Base-by-base conservation (phyloP, 2,329 filamentous ascomycete genomes). In the Teratosphaeriaceae sp. region DNA sequence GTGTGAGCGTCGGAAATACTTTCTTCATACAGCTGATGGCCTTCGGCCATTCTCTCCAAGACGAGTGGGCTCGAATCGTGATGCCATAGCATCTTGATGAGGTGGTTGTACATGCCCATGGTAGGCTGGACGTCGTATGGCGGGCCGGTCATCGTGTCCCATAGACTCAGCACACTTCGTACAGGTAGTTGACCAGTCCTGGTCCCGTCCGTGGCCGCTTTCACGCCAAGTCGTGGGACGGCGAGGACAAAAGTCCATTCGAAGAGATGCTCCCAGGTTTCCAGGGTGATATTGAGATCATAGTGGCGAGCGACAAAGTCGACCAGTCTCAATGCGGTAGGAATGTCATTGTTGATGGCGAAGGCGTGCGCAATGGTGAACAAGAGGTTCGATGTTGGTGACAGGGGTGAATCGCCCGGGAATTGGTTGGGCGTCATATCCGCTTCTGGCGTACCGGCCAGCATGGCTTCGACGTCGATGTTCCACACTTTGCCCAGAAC, bases 311-410 rank as follows among this genome's bases (percentile, higher is more conserved):
- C 82, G 37, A 89, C 60, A 52, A 76, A 76, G 46, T 84, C 73
- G 11, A 88, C 64, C 1, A 84, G 55, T 30, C 75, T 70, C 20
- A 82, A 56, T 11, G 78, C 84, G 1, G 72, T 67, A 1, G 70
- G 59, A 3, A 88, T 69, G 42, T 82, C 71, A 37, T 76, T 80
- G 61, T 82, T 85, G 47, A 72, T 73, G n/a, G 82, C 76, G 49
- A 82, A 85, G 1, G 72, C 69, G 56, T 87, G 80, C 5, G 82
- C 81, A n/a, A 89, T 65, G 7, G 81, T 75, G 42, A 76, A 69
- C 18, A 90, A 69, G 0, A 89, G 68, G 2, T 68, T 66, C 6
- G 60, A 49, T 0, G 75, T 78, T 2, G 86, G 85, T 39, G 70
- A 66, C 23, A 83, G 61, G 6, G 76, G 73, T 1, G 76, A 81